phyloP scores from a whole-genome alignment of 1,284 basidiomycete genomes.

The Somion occarium region DNA sequence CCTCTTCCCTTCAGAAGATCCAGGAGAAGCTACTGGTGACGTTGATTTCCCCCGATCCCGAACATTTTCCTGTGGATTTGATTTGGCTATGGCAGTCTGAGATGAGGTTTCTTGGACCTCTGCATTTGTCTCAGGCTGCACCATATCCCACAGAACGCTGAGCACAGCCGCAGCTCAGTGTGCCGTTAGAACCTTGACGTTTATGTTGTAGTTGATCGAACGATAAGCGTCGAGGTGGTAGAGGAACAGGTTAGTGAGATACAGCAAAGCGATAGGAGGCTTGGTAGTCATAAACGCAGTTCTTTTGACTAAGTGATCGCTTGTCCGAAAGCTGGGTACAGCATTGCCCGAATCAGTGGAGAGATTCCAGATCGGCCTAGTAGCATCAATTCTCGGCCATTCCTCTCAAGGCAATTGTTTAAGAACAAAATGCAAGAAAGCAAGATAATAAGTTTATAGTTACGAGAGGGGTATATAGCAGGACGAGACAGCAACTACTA shows the following conservation, averaged over 20 bases:
- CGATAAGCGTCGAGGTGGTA: too few species aligned
- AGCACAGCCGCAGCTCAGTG: too few species aligned
- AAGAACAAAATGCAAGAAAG: neutral
- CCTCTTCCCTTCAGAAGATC: constrained; percentile 5
- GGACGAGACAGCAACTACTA: too few species aligned
- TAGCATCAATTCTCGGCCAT: neutral
- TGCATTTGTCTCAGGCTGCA: too few species aligned
- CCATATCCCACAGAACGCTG: too few species aligned
- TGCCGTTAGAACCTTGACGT: too few species aligned
- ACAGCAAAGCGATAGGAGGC: neutral
- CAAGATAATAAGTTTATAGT: neutral
- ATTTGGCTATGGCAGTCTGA: neutral
- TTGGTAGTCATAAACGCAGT: neutral
- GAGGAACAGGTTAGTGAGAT: too few species aligned
- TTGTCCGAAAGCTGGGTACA: neutral
- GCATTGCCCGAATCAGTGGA: neutral
- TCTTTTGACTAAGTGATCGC: neutral
- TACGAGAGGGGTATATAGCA: too few species aligned
- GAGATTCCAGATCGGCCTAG: neutral
- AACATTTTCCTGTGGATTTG: neutral
- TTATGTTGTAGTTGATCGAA: too few species aligned
- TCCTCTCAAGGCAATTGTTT: neutral
- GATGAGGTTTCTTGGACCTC: too few species aligned
- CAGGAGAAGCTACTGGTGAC: constrained; percentile 6
- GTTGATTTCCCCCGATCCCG: constrained; percentile 1